A percentile compares a stretch with the other conserved stretches of the same genome.
Evolutionary conservation across 257 asterid genomes (phyloP).

Genomic region (Linaria vulgaris): DNA sequence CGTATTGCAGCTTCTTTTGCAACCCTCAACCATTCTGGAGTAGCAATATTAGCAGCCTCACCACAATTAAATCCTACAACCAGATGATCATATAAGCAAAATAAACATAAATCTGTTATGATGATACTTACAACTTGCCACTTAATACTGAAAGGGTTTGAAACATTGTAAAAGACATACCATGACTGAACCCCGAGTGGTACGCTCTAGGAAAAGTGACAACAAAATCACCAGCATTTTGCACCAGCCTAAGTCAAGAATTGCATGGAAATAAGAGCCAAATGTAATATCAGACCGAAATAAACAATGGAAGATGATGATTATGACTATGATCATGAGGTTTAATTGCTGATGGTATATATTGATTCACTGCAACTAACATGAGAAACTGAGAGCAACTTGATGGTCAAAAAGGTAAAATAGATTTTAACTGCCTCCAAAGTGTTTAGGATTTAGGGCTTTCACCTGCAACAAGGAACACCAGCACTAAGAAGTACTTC

Average conservation of each 20-base stretch:
- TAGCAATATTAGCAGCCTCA: conserved; percentile 97
- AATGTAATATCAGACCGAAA: conserved; percentile 23
- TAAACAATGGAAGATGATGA: conserved; percentile 16
- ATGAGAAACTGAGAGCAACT: too few relatives aligned
- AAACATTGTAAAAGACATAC: conserved; percentile 42
- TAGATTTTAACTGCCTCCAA: too few relatives aligned
- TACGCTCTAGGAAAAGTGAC: conserved; percentile 99
- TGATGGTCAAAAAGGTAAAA: too few relatives aligned
- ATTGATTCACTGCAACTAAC: background rate
- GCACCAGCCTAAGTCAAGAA: conserved; percentile 73
- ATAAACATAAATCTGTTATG: conserved; percentile 13
- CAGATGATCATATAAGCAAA: conserved; percentile 20
- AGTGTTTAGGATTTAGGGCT: too few relatives aligned
- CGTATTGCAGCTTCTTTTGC: conserved; percentile 98
- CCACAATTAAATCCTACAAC: conserved; percentile 90
- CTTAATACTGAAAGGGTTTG: conserved; percentile 11
- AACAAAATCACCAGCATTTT: conserved; percentile 97
- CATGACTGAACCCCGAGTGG: conserved; percentile 99
- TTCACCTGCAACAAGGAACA: conserved; percentile 99
- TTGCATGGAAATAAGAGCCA: conserved; percentile 19
- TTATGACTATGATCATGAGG: too few relatives aligned
- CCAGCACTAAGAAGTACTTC: conserved; percentile 95
- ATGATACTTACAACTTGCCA: background rate
- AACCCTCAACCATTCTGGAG: conserved; percentile 96
- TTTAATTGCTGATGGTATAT: background rate